Evolutionary conservation across 331 rosid genomes (phyloP).

Genomic region (Acacia concinna): DNA sequence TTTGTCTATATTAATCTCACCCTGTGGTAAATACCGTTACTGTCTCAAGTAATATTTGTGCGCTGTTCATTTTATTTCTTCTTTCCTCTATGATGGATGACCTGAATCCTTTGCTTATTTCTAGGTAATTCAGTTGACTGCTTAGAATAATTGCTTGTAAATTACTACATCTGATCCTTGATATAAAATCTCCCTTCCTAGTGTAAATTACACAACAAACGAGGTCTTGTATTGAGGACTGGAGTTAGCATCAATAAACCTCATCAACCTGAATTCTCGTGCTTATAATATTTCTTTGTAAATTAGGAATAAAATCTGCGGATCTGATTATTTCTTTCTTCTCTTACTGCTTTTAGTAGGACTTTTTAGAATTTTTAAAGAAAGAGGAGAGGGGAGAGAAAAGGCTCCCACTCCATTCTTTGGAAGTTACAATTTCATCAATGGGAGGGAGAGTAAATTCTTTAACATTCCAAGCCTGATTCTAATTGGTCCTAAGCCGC

Average conservation of each 20-base stretch:
- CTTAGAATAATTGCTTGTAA: slow-evolving; percentile 12
- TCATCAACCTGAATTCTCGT: slow-evolving; percentile 14
- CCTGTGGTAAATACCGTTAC: slow-evolving; percentile 59
- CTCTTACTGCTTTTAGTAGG: neutral
- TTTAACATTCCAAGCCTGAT: neutral
- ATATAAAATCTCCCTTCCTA: too few species aligned
- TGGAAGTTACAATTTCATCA: neutral
- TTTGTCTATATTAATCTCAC: slow-evolving; percentile 58
- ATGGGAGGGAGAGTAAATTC: neutral
- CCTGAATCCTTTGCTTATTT: neutral
- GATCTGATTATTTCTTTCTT: neutral
- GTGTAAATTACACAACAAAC: too few species aligned
- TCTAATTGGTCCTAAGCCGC: neutral
- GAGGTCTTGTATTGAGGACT: too few species aligned
- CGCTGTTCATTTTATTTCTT: neutral
- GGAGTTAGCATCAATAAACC: neutral
- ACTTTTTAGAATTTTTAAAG: neutral
- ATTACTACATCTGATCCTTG: neutral
- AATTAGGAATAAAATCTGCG: slow-evolving; percentile 1
- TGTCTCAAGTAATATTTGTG: slow-evolving; percentile 22
- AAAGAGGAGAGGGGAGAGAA: neutral
- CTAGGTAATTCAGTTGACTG: neutral
- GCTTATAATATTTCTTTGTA: neutral
- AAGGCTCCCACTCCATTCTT: neutral
- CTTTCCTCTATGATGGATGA: neutral